phyloP scores from a whole-genome alignment of 2,329 filamentous ascomycete species.

The Talaromyces sp. region DNA sequence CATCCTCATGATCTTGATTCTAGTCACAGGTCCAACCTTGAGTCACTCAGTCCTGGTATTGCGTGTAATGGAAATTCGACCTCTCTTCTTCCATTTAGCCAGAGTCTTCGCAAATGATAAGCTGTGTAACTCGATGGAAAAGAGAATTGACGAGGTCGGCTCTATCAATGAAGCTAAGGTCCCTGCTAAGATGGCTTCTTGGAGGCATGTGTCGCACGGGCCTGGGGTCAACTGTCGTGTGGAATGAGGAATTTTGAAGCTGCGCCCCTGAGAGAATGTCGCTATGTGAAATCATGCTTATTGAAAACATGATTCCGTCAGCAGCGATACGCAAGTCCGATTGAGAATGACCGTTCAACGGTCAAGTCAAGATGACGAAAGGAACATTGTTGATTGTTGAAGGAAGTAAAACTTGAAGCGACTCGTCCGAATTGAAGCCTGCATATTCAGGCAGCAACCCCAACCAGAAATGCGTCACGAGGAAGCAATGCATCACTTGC shows the following conservation, averaged over 20 bases:
- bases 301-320: not conserved
- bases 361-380: not conserved
- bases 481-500: not conserved
- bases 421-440: not conserved
- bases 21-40: not conserved
- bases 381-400: not conserved
- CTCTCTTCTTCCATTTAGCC: not conserved
- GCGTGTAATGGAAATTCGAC: not conserved
- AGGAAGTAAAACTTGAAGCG: not conserved
- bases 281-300: not conserved
- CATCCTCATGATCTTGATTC: not conserved
- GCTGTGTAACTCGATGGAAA: not conserved
- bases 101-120: not conserved
- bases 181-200: too few species aligned
- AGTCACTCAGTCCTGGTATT: not conserved
- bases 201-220: not conserved
- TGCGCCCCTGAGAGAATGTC: constrained; percentile 7
- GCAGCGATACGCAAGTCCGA: not conserved
- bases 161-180: not conserved
- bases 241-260: constrained; percentile 3
- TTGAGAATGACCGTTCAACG: not conserved
- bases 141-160: not conserved
- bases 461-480: not conserved
- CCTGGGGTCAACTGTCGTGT: not conserved
- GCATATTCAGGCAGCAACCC: constrained; percentile 1